Base-by-base conservation (phyloP, 2,329 filamentous ascomycete genomes). In the Monosporascus ibericus region DNA sequence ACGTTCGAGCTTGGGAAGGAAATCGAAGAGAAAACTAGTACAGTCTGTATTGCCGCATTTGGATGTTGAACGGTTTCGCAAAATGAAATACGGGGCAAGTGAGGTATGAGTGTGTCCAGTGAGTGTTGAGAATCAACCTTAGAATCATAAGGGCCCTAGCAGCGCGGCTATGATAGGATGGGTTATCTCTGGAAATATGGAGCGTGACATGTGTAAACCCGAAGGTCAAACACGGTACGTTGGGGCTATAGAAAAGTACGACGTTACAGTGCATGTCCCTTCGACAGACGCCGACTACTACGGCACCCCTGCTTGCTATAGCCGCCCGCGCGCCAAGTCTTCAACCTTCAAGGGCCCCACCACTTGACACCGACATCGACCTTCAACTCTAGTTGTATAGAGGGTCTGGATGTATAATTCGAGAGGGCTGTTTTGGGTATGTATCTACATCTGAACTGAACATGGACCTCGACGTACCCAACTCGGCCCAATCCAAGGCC, bases 151-250 rank as follows among this genome's bases (percentile, higher is more conserved):
- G 39, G 60, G 54, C 63, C 63, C 53, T 25, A 51, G 52, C 36
- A 25, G 48, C 44, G 52, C 37, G 53, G 52, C 50, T 44, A 47
- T 60, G 52, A 60, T 63, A 62, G 61, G 61, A 50, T 54, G 37
- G 49, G 36, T 51, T 54, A 49, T 48, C 50, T 39, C 54, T 47
- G 49, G 53, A 47, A 55, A 25, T 42, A 52, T 52, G 42, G 42
- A 27, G 52, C 34, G n/a, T 54, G 50, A 18, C 25, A 6, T 44
- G 22, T 20, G 24, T n/a, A 25, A 27, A 9, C 14, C 27, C 39
- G 18, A 17, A 27, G 22, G 40, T 27, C 36, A 27, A 7, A 44
- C 8, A 44, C 42, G 22, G 24, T 44, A 18, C 24, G 15, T 27
- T 25, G 17, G 15, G 11, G 15, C 20, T 6, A 44, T 14, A 11